A percentile compares a stretch with the other conserved stretches of the same genome.
Conservation (phyloP, 768 basidiomycete genomes). For the Rhodotorula diobovata region DNA sequence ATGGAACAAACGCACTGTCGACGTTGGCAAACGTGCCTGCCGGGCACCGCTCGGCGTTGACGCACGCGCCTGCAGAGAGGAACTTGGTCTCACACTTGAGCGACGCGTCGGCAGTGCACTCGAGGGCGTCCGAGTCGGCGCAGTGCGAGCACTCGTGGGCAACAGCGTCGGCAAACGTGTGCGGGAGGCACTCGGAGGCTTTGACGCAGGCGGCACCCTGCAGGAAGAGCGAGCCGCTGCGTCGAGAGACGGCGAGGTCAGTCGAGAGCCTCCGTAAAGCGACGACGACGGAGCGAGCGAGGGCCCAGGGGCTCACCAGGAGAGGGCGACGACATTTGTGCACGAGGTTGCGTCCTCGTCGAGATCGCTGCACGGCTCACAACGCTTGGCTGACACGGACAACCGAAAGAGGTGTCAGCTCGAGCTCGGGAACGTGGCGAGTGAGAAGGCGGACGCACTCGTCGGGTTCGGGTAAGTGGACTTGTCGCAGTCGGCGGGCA, state of each 20-base stretch:
- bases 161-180: neutral
- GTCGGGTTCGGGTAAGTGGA: neutral
- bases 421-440: neutral
- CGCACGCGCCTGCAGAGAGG: neutral
- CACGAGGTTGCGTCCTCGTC: neutral
- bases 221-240: neutral
- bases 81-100: neutral
- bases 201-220: neutral
- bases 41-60: neutral
- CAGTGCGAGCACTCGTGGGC: neutral
- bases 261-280: too few species aligned
- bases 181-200: neutral
- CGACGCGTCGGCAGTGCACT: neutral
- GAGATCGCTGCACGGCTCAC: neutral
- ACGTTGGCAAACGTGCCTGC: neutral
- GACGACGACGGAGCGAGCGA: too few species aligned
- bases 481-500: neutral
- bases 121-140: neutral
- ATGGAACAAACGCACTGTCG: too few species aligned
- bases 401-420: neutral
- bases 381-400: neutral
- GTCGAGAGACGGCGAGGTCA: too few species aligned
- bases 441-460: neutral
- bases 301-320: neutral
- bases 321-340: neutral